Base-by-base conservation (phyloP, 2,329 filamentous ascomycete species). In the Fusarium globosum region DNA sequence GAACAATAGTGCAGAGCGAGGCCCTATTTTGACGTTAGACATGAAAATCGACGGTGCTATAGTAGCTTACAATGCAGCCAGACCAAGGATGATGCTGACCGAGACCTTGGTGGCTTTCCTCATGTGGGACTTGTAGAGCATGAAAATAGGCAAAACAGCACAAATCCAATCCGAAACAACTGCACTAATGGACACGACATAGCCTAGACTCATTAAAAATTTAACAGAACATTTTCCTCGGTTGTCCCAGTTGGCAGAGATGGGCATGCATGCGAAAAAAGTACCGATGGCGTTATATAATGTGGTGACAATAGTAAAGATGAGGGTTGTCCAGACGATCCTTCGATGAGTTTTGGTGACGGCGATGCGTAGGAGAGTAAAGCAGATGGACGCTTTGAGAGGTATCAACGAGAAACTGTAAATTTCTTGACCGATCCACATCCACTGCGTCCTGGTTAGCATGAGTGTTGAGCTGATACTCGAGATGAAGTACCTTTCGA, bases 41-140 rank as follows among this genome's bases (percentile, higher is more conserved):
- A 15, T 12, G 7, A 1, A 33, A 6, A 5, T 2, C 9, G 4
- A 23, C 1, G 12, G 1, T 13, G 18, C 1, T 7, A 26, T 2
- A 6, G 20, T 3, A 21, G n/a, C 46, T 38, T 60, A 75, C 73
- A 75, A 6, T 33, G 61, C 46, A 41, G 66, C 73, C 23, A 75
- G 48, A 2, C 66, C 63, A 9, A 75, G 72, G 16, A 75, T 65
- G 0, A 75, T 46, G 11, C 49, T 63, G 0, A 75, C 59, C 6
- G 69, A 73, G 18, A 75, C 16, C 51, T 75, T 75, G 5, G 63
- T 68, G 9, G 58, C 45, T 16, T 20, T 59, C 36, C 65, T 65
- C 73, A 75, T 75, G 5, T 65, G 35, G 3, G 69, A 53, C 21
- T 73, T 75, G 35, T 71, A 75, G 7, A 75, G 33, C 61, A 75